These are phyloP conservation scores for Smittium culicis DNA, from an alignment of 371 early-diverging fungal species.

Conservation along the genomic window DNA sequence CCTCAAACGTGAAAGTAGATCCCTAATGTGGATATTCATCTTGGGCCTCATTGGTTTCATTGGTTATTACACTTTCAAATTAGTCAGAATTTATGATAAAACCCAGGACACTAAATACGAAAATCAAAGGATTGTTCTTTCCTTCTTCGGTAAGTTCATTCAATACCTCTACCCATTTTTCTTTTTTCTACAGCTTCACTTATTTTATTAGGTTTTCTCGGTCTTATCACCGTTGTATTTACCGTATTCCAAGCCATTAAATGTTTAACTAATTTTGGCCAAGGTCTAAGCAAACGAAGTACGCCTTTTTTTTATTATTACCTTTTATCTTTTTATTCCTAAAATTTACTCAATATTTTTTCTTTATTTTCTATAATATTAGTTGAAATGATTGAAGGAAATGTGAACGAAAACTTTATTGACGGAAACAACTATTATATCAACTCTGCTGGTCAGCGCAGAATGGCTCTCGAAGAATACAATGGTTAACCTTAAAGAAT, in stretches of 20 bases:
- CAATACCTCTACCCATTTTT: too few species aligned
- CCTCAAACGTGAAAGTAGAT: constrained; percentile 47
- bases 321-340: neutral
- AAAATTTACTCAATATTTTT: neutral
- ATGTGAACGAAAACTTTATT: constrained; percentile 30
- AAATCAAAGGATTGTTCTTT: constrained; percentile 56
- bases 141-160: constrained; percentile 61
- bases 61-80: constrained; percentile 75
- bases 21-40: constrained; percentile 50
- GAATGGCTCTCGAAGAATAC: constrained; percentile 31
- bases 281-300: constrained; percentile 49
- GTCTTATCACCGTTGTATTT: constrained; percentile 45
- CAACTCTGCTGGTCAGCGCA: constrained; percentile 31
- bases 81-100: constrained; percentile 59
- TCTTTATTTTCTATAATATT: constrained; percentile 17
- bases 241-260: constrained; percentile 53
- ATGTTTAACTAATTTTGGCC: constrained; percentile 66
- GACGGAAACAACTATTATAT: constrained; percentile 31
- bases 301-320: constrained; percentile 10
- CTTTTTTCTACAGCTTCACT: too few species aligned
- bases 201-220: constrained; percentile 30
- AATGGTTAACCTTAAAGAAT: neutral
- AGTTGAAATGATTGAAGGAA: constrained; percentile 7
- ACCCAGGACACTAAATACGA: constrained; percentile 42
- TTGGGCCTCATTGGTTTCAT: constrained; percentile 48